Conservation (phyloP, 345 rosid species). For the Atalantia buxifolia region DNA sequence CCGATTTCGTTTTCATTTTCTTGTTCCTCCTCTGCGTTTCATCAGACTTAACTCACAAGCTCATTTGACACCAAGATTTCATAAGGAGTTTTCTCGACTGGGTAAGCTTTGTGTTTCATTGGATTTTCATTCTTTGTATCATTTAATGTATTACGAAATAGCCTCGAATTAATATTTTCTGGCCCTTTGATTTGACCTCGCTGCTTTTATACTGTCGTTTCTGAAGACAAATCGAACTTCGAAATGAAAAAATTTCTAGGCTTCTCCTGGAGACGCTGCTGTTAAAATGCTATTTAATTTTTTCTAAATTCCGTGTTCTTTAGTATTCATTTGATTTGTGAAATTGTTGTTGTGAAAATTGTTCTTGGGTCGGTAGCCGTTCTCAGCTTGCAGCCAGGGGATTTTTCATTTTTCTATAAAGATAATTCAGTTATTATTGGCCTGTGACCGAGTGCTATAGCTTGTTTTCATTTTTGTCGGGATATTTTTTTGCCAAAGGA, state of each 20-base stretch:
- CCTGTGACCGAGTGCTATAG: background rate
- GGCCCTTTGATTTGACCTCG: background rate
- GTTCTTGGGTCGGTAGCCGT: background rate
- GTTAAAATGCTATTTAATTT: background rate
- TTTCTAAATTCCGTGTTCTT: background rate
- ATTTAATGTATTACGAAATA: background rate
- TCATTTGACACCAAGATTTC: background rate
- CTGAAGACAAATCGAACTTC: background rate
- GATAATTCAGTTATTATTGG: background rate
- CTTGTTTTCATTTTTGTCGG: background rate
- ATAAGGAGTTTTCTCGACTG: background rate
- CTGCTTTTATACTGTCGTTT: background rate
- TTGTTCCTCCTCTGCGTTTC: background rate
- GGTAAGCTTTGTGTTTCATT: background rate
- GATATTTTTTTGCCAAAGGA: background rate
- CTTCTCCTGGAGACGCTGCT: background rate
- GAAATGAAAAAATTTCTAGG: background rate
- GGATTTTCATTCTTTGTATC: background rate
- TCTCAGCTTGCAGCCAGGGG: background rate
- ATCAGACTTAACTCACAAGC: background rate
- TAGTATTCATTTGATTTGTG: background rate
- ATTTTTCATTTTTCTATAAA: background rate
- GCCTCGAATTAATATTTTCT: background rate
- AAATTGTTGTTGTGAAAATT: background rate
- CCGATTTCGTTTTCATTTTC: background rate